Evolutionary conservation across 1,284 basidiomycete species (phyloP), one percentile per base, ranked within the genome.

Genomic region (Sanghuangporus sanghuang): DNA sequence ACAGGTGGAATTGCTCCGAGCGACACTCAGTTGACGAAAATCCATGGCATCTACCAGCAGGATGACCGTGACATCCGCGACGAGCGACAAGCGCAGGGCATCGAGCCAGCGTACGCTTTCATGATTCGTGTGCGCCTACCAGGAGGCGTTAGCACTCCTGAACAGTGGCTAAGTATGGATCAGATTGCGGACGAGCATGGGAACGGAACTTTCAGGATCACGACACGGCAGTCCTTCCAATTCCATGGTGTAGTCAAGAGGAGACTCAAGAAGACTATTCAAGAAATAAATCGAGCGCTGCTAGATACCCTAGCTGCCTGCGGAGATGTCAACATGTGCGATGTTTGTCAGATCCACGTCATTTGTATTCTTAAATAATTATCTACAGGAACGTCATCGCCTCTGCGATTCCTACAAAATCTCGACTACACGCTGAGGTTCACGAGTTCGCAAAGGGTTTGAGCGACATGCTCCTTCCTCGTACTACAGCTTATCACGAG

Each of bases 51-150:
- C 66, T 96, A 96, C 76, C 93, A 95, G 79, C 94, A 96, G 78
- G 96, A 98, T 74, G 96, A 99, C 76, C 89, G 96, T 60, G 96
- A 99, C 77, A 98, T 98, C 71, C 89, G 96, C 54, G 96, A 99
- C 70, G 96, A 98, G 76, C 89, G 97, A 68, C 87, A 93, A 75
- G 89, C 86, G 42, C 92, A 95, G 74, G 97, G 96, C 64, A 86
- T 93, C 42, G 96, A 99, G 77, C 95, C 95, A 39, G 96, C 97
- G 1, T 99, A 92, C 79, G 86, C 90, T 71, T 99, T 99, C 83
- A 99, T 99, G 97, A 98, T 99, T 72, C 94, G 96, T 68, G 93
- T 95, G 57, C 86, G 96, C 63, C 91, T 98, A 82, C 96, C 96
- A 55, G 96, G 91, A 68, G 96, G 96, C 69, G 95, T 99, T 36